phyloP scores from a whole-genome alignment of 345 rosid genomes.

The Gossypium herbaceum region DNA sequence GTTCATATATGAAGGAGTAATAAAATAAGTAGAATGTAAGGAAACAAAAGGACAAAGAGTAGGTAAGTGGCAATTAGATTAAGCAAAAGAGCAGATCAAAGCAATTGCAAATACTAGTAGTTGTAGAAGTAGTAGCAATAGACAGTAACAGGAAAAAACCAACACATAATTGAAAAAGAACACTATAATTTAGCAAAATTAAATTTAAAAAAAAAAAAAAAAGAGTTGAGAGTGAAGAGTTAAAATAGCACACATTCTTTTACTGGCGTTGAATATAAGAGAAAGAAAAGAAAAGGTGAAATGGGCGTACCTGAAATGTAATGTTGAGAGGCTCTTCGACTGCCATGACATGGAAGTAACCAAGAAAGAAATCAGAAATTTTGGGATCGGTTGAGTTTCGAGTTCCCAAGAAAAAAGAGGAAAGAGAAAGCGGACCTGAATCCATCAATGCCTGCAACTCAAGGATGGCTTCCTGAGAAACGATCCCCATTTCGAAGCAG shows the following conservation, averaged over 20 bases:
- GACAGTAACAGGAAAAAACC: neutral
- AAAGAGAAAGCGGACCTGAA: conserved; percentile 26
- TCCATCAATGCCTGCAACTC: conserved; percentile 52
- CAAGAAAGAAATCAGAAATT: neutral
- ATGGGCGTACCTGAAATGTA: conserved; percentile 49
- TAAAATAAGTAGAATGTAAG: neutral
- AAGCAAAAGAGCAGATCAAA: neutral
- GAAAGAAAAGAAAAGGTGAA: neutral
- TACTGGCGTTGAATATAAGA: neutral
- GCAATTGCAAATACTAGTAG: neutral
- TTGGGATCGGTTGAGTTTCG: no score
- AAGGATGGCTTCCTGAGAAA: conserved; percentile 44
- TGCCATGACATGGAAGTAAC: conserved; percentile 21
- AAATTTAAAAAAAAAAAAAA: neutral
- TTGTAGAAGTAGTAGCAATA: no score
- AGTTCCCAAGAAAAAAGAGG: neutral
- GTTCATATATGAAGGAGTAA: neutral
- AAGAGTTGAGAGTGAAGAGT: no score
- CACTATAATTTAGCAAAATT: neutral
- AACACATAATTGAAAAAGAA: neutral
- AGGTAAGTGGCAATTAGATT: neutral
- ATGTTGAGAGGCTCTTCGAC: conserved; percentile 57
- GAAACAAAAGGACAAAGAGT: neutral
- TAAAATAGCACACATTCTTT: neutral
- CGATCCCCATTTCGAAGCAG: conserved; percentile 34